Base-by-base conservation (phyloP, 805 yeast species). In the Candida ortonii region DNA sequence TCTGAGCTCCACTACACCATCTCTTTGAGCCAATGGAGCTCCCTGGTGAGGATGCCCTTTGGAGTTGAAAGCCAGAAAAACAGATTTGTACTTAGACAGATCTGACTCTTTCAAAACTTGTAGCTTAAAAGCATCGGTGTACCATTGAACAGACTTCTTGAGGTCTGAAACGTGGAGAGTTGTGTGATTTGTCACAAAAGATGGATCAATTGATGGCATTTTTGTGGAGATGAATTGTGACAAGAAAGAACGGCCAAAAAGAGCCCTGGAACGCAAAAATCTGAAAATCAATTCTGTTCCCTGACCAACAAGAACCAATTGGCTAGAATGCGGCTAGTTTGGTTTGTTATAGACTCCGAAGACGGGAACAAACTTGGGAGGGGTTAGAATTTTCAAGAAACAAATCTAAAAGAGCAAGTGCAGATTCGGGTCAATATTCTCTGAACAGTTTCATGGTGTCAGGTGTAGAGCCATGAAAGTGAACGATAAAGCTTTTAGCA, bases 111-210 rank as follows among this genome's bases (percentile, higher is more conserved):
- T 65, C 39, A 87, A 50, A 25, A 79, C 64, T 44, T 71, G 71
- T 77, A 93, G 72, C 22, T 93, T 93, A 54, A 90, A 83, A 46
- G 78, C 68, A 39, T 78, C 70, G 43, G 70, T 68, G 62, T 93
- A 90, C 67, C 85, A 90, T 5, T 73, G 72, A 25, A 85, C 63
- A 11, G 94, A 76, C 13, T 65, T 71, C 52, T 75, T 69, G 21
- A 96, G 90, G 55, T 90, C 87, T 52, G 86, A 80, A 49, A 90
- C 77, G 44, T 96, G 78, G 35, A 90, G 62, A 64, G 88, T 77
- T 6, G 88, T 78, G 55, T 80, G 87, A 65, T 84, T 85, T 45
- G 71, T 65, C 10, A 56, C 32, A 44, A 71, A 30, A 3, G 34
- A 26, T 7, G 28, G 22, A 22, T 26, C 32, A 27, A 23, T 32